These are phyloP conservation scores for Zygosaccharomyces sapae DNA, from an alignment of 1,139 yeast species.

Conservation along the genomic window DNA sequence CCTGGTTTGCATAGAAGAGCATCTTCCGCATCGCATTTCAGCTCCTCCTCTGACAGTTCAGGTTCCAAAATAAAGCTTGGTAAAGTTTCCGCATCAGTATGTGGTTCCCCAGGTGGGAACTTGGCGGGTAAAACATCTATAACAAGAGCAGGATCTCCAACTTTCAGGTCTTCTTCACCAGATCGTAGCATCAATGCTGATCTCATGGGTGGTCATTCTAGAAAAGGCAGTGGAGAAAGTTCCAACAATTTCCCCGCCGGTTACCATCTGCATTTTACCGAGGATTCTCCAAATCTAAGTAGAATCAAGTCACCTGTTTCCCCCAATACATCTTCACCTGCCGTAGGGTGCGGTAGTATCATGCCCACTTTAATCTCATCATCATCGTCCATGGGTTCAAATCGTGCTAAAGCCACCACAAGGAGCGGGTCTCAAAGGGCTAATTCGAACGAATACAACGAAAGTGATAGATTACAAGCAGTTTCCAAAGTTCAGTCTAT, in stretches of 20 bases:
- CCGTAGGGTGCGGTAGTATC: slow-evolving; percentile 2
- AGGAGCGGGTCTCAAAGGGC: slow-evolving; percentile 19
- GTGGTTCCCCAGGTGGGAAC: slow-evolving; percentile 14
- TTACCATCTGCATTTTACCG: slow-evolving; percentile 18
- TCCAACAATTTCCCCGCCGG: slow-evolving; percentile 12
- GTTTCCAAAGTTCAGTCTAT: slow-evolving; percentile 31
- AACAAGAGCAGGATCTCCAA: slow-evolving; percentile 27
- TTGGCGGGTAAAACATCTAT: slow-evolving; percentile 8
- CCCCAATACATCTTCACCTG: slow-evolving; percentile 16
- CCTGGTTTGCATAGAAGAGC: slow-evolving; percentile 27
- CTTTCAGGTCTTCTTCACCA: slow-evolving; percentile 29
- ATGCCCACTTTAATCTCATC: slow-evolving; percentile 29
- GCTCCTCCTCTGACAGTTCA: slow-evolving; percentile 37
- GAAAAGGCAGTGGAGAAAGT: slow-evolving; percentile 23
- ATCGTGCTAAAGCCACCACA: slow-evolving; percentile 9
- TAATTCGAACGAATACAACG: slow-evolving; percentile 28
- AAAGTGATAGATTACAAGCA: slow-evolving; percentile 31
- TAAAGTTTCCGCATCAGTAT: slow-evolving; percentile 12
- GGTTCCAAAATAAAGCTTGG: slow-evolving; percentile 18
- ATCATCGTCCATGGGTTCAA: slow-evolving; percentile 26
- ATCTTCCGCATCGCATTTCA: slow-evolving; percentile 33
- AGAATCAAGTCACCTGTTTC: slow-evolving; percentile 32
- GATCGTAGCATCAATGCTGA: slow-evolving; percentile 27
- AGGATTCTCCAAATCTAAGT: slow-evolving; percentile 21
- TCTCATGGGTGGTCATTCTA: slow-evolving; percentile 13